Percentiles rank a stretch among this genome's conserved stretches.
Conservation (phyloP, 305 asterid genomes). For the Fraxinus baroniana region DNA sequence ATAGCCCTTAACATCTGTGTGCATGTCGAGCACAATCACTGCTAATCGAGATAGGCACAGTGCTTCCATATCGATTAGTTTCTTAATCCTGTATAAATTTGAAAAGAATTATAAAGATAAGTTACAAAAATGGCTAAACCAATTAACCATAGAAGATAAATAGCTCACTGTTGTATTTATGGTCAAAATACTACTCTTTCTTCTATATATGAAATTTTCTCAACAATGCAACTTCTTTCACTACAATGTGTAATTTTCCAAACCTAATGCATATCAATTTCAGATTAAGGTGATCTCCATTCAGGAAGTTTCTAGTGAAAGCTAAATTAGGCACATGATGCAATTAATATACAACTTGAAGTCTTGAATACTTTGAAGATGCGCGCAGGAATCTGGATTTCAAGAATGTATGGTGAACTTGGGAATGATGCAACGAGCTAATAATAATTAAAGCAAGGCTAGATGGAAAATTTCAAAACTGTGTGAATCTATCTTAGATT, state of each 20-base stretch:
- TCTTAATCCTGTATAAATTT: constrained; percentile 64
- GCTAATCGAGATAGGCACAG: constrained; percentile 73
- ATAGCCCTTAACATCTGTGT: constrained; percentile 86
- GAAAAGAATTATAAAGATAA: constrained; percentile 6
- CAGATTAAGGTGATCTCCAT: background rate
- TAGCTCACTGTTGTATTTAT: background rate
- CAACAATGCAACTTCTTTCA: background rate
- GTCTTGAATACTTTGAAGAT: background rate
- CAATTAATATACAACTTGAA: background rate
- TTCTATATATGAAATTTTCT: background rate
- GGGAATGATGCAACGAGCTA: background rate
- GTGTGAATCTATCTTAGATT: background rate
- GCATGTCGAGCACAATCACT: constrained; percentile 77
- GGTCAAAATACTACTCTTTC: background rate
- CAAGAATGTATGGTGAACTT: constrained; percentile 7
- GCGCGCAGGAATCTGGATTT: background rate
- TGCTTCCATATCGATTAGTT: constrained; percentile 76
- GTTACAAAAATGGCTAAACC: background rate
- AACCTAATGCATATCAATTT: background rate
- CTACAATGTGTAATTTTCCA: background rate
- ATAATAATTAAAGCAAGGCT: constrained; percentile 7
- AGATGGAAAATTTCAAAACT: background rate
- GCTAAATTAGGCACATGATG: background rate
- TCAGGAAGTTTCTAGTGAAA: background rate
- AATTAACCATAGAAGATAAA: background rate